These are phyloP conservation scores for Hamamelis virginiana DNA, from an alignment of 164 flowering plant genomes.

Conservation along the genomic window DNA sequence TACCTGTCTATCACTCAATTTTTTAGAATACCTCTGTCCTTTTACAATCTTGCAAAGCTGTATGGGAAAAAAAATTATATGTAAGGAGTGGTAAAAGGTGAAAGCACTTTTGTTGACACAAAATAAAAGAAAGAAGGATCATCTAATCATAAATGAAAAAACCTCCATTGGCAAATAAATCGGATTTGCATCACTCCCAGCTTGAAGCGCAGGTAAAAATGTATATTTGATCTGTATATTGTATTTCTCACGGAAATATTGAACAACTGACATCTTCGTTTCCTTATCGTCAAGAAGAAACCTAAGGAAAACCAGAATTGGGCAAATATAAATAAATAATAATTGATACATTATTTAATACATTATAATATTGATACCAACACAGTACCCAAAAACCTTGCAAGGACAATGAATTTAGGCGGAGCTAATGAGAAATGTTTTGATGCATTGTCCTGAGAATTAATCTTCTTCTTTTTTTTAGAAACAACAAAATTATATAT, in stretches of 20 bases:
- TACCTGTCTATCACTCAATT: conserved; percentile 74
- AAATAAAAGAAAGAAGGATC: not conserved
- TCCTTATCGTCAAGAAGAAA: conserved; percentile 24
- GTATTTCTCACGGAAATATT: conserved; percentile 41
- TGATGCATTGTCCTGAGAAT: too few relatives aligned
- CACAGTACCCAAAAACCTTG: not conserved
- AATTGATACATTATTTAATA: not conserved
- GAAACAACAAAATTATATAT: too few relatives aligned
- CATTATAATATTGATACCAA: not conserved
- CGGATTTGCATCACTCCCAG: conserved; percentile 44
- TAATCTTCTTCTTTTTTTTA: too few relatives aligned
- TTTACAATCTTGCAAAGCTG: too few relatives aligned
- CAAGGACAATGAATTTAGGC: too few relatives aligned
- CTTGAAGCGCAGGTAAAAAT: conserved; percentile 39
- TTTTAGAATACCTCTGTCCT: too few relatives aligned
- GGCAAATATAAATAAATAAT: not conserved
- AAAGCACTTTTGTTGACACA: not conserved
- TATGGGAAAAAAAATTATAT: too few relatives aligned
- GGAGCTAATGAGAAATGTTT: too few relatives aligned
- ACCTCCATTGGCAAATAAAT: conserved; percentile 59
- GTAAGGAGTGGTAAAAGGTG: not conserved
- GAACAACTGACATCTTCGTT: conserved; percentile 27
- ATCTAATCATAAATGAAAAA: not conserved
- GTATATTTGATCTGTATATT: conserved; percentile 17
- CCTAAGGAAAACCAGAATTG: conserved; percentile 20